A percentile compares a stretch with the other conserved stretches of the same genome.
These are phyloP conservation scores for Leccinum sublutescens DNA, from an alignment of 768 basidiomycete species.

Conservation along the genomic window DNA sequence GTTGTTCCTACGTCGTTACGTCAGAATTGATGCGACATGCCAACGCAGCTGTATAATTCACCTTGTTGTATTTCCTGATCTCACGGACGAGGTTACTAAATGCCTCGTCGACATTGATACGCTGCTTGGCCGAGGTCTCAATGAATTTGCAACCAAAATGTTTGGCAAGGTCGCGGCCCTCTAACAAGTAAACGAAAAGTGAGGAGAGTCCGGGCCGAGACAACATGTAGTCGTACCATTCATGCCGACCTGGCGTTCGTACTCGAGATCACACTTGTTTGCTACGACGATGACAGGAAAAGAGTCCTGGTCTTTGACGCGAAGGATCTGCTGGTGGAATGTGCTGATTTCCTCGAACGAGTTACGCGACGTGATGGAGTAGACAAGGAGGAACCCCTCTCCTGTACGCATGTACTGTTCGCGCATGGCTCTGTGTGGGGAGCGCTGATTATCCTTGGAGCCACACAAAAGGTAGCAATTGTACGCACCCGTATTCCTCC, in stretches of 20 bases:
- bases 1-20: slow-evolving; percentile 55
- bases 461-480: not conserved
- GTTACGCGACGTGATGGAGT: slow-evolving; percentile 96
- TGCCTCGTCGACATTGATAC: slow-evolving; percentile 96
- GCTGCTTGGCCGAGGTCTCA: slow-evolving; percentile 94
- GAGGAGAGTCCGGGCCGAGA: not conserved
- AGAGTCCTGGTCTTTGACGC: slow-evolving; percentile 94
- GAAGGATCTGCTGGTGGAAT: slow-evolving; percentile 94
- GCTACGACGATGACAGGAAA: slow-evolving; percentile 96
- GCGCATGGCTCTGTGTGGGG: slow-evolving; percentile 79
- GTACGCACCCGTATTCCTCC: slow-evolving; percentile 91
- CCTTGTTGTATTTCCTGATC: slow-evolving; percentile 93
- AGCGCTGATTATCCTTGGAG: slow-evolving; percentile 3
- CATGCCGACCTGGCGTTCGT: slow-evolving; percentile 94
- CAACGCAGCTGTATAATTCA: slow-evolving; percentile 29
- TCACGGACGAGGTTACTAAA: slow-evolving; percentile 92
- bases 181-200: slow-evolving; percentile 40
- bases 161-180: slow-evolving; percentile 96
- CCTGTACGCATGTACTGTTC: slow-evolving; percentile 99
- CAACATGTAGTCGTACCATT: slow-evolving; percentile 57
- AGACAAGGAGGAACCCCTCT: slow-evolving; percentile 96
- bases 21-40: slow-evolving; percentile 8
- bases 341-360: slow-evolving; percentile 97
- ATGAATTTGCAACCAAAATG: slow-evolving; percentile 94
- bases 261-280: slow-evolving; percentile 97